phyloP scores from a whole-genome alignment of 2,329 filamentous ascomycete genomes.

The Mariannaea sp. region DNA sequence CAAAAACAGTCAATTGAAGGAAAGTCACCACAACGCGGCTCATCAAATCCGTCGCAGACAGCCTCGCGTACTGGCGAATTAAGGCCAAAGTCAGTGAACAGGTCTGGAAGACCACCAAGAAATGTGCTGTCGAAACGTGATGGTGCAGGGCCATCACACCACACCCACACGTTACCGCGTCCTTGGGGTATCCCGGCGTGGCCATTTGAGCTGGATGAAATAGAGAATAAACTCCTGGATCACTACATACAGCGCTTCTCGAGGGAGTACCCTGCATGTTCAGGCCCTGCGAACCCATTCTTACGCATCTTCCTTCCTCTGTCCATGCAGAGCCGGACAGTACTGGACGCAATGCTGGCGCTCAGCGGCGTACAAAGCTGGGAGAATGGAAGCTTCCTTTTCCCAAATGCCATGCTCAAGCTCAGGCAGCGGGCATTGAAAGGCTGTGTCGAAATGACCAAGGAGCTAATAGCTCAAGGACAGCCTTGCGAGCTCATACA shows the following conservation, averaged over 20 bases:
- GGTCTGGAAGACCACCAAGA: no score
- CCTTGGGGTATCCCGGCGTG: conserved; percentile 12
- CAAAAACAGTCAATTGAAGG: neutral
- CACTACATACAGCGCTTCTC: conserved; percentile 29
- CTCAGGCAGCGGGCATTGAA: conserved; percentile 23
- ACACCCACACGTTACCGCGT: neutral
- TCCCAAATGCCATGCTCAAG: conserved; percentile 17
- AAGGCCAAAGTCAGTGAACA: no score
- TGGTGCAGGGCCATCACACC: neutral
- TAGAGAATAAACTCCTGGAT: conserved; percentile 22
- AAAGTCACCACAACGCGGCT: neutral
- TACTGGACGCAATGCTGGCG: conserved; percentile 22
- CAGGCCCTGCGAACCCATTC: conserved; percentile 26
- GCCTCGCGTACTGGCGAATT: no score
- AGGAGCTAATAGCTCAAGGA: no score
- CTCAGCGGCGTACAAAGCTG: conserved; percentile 24
- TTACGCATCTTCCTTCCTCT: conserved; percentile 23
- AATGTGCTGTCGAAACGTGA: neutral
- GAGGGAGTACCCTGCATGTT: conserved; percentile 23
- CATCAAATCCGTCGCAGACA: neutral
- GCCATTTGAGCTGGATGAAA: conserved; percentile 19
- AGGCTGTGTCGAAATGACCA: conserved; percentile 11
- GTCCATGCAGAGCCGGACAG: conserved; percentile 24
- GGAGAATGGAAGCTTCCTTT: conserved; percentile 22
- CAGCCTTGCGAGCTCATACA: neutral